Evolutionary conservation across 2,329 filamentous ascomycete genomes (phyloP).

Genomic region (Biscogniauxia mediterranea): DNA sequence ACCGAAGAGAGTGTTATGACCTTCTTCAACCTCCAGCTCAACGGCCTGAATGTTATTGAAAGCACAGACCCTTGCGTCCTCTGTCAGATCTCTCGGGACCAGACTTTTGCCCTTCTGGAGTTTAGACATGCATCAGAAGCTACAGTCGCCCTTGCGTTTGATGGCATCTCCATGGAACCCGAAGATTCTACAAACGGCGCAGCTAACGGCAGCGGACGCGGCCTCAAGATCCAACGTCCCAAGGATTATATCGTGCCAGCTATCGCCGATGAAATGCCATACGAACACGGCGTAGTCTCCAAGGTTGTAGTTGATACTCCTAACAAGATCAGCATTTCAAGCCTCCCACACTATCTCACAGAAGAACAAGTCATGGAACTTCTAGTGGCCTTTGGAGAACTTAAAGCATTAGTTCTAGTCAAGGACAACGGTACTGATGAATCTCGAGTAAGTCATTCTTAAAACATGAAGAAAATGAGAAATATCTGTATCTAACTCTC

Average conservation of each 20-base stretch:
- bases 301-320: constrained; percentile 84
- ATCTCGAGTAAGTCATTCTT: constrained; percentile 65
- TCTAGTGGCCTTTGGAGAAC: constrained; percentile 83
- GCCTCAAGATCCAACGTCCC: constrained; percentile 77
- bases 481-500: constrained; percentile 26
- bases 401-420: constrained; percentile 88
- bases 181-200: constrained; percentile 57
- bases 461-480: background rate
- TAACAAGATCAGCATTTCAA: constrained; percentile 91
- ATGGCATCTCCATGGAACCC: constrained; percentile 85
- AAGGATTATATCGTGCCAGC: constrained; percentile 97
- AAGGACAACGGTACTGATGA: constrained; percentile 84
- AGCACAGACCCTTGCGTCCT: constrained; percentile 80
- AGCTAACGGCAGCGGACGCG: constrained; percentile 47
- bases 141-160: constrained; percentile 85
- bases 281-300: constrained; percentile 74
- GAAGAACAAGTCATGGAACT: constrained; percentile 93
- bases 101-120: constrained; percentile 81
- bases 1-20: constrained; percentile 73
- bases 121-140: constrained; percentile 86
- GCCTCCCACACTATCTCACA: constrained; percentile 81
- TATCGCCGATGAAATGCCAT: constrained; percentile 68
- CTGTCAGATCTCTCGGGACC: constrained; percentile 77
- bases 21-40: constrained; percentile 96
- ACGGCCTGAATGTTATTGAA: constrained; percentile 90